Evolutionary conservation across 768 basidiomycete species (phyloP).

Genomic region (Hygrophoropsis aurantiaca): DNA sequence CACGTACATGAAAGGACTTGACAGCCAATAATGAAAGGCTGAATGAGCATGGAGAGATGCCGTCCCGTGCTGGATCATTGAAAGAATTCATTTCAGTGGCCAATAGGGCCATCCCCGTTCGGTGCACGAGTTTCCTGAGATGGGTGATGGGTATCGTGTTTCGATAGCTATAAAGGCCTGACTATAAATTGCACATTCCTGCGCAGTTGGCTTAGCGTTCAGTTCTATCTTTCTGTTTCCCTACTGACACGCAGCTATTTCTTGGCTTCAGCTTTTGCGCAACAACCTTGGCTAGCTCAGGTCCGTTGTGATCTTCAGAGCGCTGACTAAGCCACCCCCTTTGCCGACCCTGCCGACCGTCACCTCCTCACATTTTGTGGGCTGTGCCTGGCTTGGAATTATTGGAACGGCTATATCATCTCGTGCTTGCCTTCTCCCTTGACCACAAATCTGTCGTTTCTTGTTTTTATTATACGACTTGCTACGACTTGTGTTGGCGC

Average conservation of each 20-base stretch:
- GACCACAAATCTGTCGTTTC: neutral
- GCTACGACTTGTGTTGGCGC: slow-evolving; percentile 3
- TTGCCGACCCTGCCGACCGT: slow-evolving; percentile 4
- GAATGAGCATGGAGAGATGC: neutral
- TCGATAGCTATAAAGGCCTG: neutral
- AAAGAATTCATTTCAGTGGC: neutral
- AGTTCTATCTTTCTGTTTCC: neutral
- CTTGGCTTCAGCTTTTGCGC: neutral
- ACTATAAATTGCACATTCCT: neutral
- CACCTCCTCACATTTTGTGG: neutral
- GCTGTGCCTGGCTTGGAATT: slow-evolving; percentile 8
- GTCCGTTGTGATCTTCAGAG: neutral
- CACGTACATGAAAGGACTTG: slow-evolving; percentile 1
- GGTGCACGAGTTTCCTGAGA: neutral
- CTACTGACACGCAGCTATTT: neutral
- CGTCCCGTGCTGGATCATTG: neutral
- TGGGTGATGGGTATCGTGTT: no score
- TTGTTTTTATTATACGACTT: neutral
- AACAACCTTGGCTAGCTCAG: neutral
- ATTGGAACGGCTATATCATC: slow-evolving; percentile 1
- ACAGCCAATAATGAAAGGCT: neutral
- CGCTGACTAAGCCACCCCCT: neutral
- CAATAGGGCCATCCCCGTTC: neutral
- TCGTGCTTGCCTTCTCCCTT: neutral
- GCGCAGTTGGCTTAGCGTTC: neutral